phyloP scores from a whole-genome alignment of 78 protist genomes.

The Tieghemostelium lacteum region DNA sequence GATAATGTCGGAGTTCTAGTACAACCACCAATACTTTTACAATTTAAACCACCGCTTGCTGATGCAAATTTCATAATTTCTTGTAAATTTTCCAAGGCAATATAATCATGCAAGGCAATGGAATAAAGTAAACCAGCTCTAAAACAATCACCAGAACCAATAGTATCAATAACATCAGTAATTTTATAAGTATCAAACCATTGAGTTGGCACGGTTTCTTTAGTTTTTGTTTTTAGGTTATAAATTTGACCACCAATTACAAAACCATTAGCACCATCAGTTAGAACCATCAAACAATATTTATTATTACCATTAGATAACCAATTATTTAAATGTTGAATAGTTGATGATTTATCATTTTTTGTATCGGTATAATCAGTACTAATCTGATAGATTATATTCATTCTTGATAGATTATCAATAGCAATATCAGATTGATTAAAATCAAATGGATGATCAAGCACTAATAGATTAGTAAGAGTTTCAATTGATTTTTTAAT shows the following conservation, averaged over 20 bases:
- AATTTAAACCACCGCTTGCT: constrained; percentile 37
- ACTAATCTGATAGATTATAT: constrained; percentile 8
- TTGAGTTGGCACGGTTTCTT: not conserved
- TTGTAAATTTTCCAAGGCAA: not conserved
- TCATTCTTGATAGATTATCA: not conserved
- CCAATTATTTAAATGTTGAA: not conserved
- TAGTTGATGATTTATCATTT: not conserved
- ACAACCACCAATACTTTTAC: constrained; percentile 14
- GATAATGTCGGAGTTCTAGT: not conserved
- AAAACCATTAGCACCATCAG: constrained; percentile 61
- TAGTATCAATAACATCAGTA: not conserved
- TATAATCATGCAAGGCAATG: no score
- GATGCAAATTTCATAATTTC: constrained; percentile 34
- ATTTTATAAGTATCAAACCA: not conserved
- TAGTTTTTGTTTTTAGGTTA: not conserved
- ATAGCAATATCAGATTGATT: not conserved
- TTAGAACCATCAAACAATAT: constrained; percentile 17
- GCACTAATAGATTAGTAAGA: constrained; percentile 17
- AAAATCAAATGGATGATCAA: constrained; percentile 31
- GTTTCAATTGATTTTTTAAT: not conserved
- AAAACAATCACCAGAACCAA: constrained; percentile 73
- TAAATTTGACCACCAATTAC: constrained; percentile 23
- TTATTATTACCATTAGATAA: not conserved
- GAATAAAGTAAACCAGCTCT: constrained; percentile 35
- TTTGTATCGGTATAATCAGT: constrained; percentile 24